These are phyloP conservation scores for Pueraria montana DNA, from an alignment of 306 rosid species.

Conservation along the genomic window DNA sequence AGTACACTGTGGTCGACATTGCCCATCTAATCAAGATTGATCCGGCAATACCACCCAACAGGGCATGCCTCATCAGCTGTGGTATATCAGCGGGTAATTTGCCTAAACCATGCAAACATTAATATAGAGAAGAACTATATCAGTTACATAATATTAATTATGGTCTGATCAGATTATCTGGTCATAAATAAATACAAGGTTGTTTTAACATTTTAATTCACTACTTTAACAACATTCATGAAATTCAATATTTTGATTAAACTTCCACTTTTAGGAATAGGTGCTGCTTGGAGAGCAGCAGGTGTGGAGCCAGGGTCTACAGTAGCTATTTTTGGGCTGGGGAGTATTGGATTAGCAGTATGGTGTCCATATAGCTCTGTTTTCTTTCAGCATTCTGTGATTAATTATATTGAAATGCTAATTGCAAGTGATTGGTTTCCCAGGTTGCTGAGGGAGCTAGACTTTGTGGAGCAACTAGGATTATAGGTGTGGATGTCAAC, in stretches of 20 bases:
- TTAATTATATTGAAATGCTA: not conserved
- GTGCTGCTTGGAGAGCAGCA: slow-evolving; percentile 89
- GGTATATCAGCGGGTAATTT: slow-evolving; percentile 83
- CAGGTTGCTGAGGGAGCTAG: not conserved
- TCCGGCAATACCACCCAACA: slow-evolving; percentile 63
- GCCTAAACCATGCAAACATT: too few species aligned
- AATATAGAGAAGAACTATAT: too few species aligned
- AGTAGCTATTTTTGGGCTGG: slow-evolving; percentile 70
- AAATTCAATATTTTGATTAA: too few species aligned
- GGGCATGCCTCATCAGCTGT: slow-evolving; percentile 82
- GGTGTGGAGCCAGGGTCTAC: slow-evolving; percentile 54
- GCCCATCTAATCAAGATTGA: slow-evolving; percentile 71
- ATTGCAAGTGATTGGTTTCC: slow-evolving; percentile 34
- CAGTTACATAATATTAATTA: too few species aligned
- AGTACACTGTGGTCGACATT: slow-evolving; percentile 76
- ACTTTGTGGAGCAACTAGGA: slow-evolving; percentile 50
- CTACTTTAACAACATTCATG: too few species aligned
- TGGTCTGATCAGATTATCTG: too few species aligned
- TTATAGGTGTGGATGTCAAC: slow-evolving; percentile 83
- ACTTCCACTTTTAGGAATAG: slow-evolving; percentile 86
- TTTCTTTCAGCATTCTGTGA: not conserved
- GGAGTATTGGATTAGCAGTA: slow-evolving; percentile 82
- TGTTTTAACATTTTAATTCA: too few species aligned
- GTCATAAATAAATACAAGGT: too few species aligned
- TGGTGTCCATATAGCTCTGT: slow-evolving; percentile 23